Evolutionary conservation across 192 early-diverging fungal species (phyloP).

Genomic region (Blastocladiella britannica): DNA sequence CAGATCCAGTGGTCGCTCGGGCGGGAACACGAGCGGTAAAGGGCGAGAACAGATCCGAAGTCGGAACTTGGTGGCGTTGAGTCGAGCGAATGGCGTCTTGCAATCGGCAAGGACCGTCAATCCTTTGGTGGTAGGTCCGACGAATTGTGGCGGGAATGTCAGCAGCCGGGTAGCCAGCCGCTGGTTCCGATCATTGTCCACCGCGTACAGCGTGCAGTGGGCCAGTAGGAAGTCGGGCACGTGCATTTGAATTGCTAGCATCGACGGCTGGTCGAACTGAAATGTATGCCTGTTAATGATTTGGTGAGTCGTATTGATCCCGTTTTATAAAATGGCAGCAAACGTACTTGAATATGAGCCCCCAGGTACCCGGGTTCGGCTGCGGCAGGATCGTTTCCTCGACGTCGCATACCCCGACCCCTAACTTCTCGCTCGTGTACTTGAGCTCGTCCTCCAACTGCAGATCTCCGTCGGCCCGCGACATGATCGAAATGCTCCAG

Average conservation of each 20-base stretch:
- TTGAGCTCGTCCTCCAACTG: conserved; percentile 1
- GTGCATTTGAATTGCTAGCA: not conserved
- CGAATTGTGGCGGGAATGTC: not conserved
- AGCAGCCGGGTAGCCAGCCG: not conserved
- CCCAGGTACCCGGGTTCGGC: not conserved
- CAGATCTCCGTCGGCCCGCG: not conserved
- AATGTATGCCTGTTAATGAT: too few relatives aligned
- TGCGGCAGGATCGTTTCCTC: not conserved
- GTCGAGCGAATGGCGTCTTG: not conserved
- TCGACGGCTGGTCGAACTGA: too few relatives aligned
- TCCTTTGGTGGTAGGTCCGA: not conserved
- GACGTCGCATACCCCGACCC: not conserved
- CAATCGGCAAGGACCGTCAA: conserved; percentile 3
- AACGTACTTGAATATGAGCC: conserved; percentile 1
- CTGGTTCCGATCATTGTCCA: conserved; percentile 1
- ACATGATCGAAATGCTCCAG: not conserved
- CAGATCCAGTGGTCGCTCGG: not conserved
- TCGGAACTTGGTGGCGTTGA: not conserved
- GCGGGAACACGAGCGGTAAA: not conserved
- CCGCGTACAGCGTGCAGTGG: not conserved
- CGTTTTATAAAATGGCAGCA: too few relatives aligned
- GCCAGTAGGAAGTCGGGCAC: not conserved
- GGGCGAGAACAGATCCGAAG: not conserved
- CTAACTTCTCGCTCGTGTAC: conserved; percentile 1
- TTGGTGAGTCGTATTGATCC: too few relatives aligned